Conservation (phyloP, 2,329 filamentous ascomycete species). For the Calycina marina region DNA sequence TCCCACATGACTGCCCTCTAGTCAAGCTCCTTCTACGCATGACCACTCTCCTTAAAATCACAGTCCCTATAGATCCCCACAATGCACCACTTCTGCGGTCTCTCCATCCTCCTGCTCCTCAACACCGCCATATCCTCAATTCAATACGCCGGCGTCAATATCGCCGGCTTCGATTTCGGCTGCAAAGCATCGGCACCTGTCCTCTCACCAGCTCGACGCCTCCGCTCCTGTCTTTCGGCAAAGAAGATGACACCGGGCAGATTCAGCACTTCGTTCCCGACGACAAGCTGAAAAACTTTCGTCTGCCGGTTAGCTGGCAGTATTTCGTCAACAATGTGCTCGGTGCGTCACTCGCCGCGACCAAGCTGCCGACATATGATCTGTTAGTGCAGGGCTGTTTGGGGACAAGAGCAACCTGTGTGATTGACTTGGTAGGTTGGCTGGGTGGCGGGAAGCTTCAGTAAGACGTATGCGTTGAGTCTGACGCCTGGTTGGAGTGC, state of each 20-base stretch:
- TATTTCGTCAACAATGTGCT: slow-evolving; percentile 38
- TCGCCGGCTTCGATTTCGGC: slow-evolving; percentile 32
- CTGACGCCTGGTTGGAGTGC: no score
- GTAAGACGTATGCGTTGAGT: no score
- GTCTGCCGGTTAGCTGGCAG: slow-evolving; percentile 45
- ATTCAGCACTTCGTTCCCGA: slow-evolving; percentile 26
- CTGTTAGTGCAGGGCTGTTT: slow-evolving; percentile 41
- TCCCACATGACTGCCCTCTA: no score
- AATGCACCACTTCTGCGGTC: no score
- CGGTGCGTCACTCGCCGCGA: slow-evolving; percentile 33
- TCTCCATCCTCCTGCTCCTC: no score
- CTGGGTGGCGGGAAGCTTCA: no score
- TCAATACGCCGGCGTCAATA: slow-evolving; percentile 16
- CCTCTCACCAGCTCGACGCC: slow-evolving; percentile 19
- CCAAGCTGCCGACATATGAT: slow-evolving; percentile 37
- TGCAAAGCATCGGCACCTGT: slow-evolving; percentile 27
- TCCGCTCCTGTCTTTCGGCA: slow-evolving; percentile 20
- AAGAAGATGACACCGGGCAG: slow-evolving; percentile 21
- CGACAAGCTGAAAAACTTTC: slow-evolving; percentile 39
- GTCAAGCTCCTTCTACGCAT: no score
- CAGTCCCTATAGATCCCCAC: no score
- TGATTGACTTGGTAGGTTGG: no score
- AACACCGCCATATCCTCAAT: no score
- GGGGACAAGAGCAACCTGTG: slow-evolving; percentile 39
- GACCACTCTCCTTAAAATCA: no score